Evolutionary conservation across 2,329 filamentous ascomycete species (phyloP), one percentile per base, ranked within the genome.

Genomic region (Aspergillus chevalieri): DNA sequence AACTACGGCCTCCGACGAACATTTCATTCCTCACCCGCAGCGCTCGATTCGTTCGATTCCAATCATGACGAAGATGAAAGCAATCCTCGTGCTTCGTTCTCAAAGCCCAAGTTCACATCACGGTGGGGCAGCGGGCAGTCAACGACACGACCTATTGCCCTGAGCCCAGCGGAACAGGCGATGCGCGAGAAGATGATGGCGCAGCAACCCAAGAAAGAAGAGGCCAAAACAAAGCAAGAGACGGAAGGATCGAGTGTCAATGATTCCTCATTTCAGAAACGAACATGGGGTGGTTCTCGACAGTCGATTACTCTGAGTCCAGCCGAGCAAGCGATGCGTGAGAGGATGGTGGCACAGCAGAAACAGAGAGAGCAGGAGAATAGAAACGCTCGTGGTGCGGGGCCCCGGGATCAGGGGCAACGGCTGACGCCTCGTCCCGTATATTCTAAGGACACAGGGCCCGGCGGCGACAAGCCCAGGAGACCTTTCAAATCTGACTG

Each of bases 1-100:
- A 30, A 30, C 39, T 52, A 53, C 43, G 36, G 56, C 33, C 57
- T 62, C 47, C 60, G 63, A 50, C 67, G 70, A 47, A 54, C 57
- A 6, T 71, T 74, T 52, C 65, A 59, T 42, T 63, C 65, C 9
- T 68, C 64, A 38, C 47, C 52, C 34, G 48, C 59, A 22, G 48
- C 51, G 24, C 52, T 54, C 28, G 60, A 65, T 41, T 62, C 67
- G 1, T 66, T 63, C 15, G 59, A 65, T 41, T 57, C 62, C 2
- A 17, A n/a, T 17, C 56, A 60, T 17, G 47, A 53, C 5, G 52
- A 56, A 7, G 54, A 62, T 47, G 51, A 53, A n/a, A 45, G 52
- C 7, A 47, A 47, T 28, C 46, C 58, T 12, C 47, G 36, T 3
- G 38, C 56, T 22, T 33, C 54, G 14, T 46, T 47, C 4, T 36